These are phyloP conservation scores for Candida glucosophila DNA, from an alignment of 1,139 yeast species.

Conservation along the genomic window DNA sequence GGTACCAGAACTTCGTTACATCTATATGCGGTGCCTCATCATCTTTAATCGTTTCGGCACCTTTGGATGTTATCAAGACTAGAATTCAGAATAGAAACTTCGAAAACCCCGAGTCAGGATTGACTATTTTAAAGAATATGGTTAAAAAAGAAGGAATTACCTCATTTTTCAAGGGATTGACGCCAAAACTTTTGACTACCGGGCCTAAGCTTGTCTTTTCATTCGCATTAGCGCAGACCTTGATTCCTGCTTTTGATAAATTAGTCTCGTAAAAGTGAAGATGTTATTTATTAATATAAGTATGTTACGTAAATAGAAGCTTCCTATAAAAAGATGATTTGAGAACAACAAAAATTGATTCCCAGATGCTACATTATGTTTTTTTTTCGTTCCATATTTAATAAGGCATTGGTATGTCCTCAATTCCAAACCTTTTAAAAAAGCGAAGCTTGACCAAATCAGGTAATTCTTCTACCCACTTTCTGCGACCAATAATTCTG, in stretches of 20 bases:
- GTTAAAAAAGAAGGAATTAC: conserved; percentile 79
- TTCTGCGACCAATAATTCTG: conserved; percentile 22
- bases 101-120: conserved; percentile 91
- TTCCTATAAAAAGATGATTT: too few relatives aligned
- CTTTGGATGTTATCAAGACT: conserved; percentile 95
- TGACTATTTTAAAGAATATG: conserved; percentile 89
- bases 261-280: too few relatives aligned
- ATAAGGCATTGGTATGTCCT: conserved; percentile 6
- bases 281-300: too few relatives aligned
- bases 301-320: too few relatives aligned
- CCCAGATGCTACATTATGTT: too few relatives aligned
- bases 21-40: conserved; percentile 99
- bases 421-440: conserved; percentile 17
- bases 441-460: conserved; percentile 19
- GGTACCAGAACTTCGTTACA: conserved; percentile 90
- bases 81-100: conserved; percentile 95
- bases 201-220: conserved; percentile 98
- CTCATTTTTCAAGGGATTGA: conserved; percentile 94
- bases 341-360: too few relatives aligned
- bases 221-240: conserved; percentile 91
- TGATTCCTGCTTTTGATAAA: conserved; percentile 92
- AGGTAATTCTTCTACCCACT: conserved; percentile 25
- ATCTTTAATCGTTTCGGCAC: conserved; percentile 93
- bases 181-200: conserved; percentile 92
- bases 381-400: too few relatives aligned